Percentiles rank a stretch among this genome's conserved stretches.
Conservation (phyloP, 768 basidiomycete genomes). For the Neoboletus magnificus region DNA sequence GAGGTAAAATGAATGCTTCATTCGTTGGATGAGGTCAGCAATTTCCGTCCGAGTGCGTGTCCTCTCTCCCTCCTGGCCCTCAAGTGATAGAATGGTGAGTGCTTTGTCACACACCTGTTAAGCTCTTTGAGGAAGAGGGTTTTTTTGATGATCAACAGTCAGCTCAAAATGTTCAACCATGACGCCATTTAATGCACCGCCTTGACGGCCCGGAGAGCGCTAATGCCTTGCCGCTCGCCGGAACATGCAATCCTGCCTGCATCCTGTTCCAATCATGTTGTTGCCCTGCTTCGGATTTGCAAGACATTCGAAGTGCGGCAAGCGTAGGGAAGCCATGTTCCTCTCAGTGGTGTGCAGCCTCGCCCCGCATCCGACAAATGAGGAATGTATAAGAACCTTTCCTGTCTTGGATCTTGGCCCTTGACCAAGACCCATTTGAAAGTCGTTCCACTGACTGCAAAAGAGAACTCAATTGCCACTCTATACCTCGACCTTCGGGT, state of each 20-base stretch:
- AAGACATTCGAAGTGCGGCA: conserved; percentile 27
- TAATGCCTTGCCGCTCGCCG: conserved; percentile 24
- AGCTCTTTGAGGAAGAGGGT: conserved; percentile 30
- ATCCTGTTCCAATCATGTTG: conserved; percentile 30
- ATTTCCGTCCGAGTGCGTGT: conserved; percentile 24
- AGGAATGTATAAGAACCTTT: conserved; percentile 28
- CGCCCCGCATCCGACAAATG: conserved; percentile 24
- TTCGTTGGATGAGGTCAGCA: conserved; percentile 18
- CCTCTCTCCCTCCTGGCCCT: conserved; percentile 4
- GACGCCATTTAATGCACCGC: conserved; percentile 27
- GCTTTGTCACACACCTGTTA: conserved; percentile 24
- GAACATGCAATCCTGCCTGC: conserved; percentile 30
- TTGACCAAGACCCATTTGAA: conserved; percentile 25
- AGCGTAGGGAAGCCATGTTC: conserved; percentile 29
- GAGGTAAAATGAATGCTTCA: conserved; percentile 17
- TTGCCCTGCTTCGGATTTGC: conserved; percentile 33
- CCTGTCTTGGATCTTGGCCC: conserved; percentile 20
- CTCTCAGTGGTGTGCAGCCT: conserved; percentile 16
- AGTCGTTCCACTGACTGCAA: conserved; percentile 19
- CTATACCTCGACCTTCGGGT: conserved; percentile 3
- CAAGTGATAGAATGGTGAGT: conserved; percentile 12
- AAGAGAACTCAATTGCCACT: conserved; percentile 19
- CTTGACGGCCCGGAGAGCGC: conserved; percentile 28
- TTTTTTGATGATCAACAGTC: conserved; percentile 28
- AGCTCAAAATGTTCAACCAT: conserved; percentile 19